A percentile compares a stretch with the other conserved stretches of the same genome.
These are phyloP conservation scores for Strigomonas oncopelti DNA, from an alignment of 208 protist genomes.

Conservation along the genomic window DNA sequence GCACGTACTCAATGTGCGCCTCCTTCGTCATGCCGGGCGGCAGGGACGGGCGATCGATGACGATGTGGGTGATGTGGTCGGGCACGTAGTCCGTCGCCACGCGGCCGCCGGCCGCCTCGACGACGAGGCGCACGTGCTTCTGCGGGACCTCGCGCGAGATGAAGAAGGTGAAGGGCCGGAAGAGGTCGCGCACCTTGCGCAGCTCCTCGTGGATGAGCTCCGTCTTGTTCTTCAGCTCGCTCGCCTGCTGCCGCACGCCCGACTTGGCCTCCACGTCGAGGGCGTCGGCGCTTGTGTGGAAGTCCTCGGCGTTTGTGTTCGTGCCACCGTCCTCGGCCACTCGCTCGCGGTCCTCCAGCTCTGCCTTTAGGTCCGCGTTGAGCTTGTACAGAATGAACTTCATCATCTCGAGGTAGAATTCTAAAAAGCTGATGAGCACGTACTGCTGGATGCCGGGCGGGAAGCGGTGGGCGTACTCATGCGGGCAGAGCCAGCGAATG, in stretches of 20 bases:
- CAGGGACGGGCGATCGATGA: constrained; percentile 80
- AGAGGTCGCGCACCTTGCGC: constrained; percentile 53
- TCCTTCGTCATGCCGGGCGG: constrained; percentile 46
- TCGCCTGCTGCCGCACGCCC: constrained; percentile 13
- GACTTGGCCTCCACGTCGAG: constrained; percentile 17
- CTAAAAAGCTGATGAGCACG: constrained; percentile 95
- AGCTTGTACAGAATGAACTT: constrained; percentile 97
- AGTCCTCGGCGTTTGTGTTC: constrained; percentile 50
- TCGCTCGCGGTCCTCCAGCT: constrained; percentile 68
- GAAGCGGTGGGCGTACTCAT: constrained; percentile 95
- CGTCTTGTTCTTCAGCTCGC: constrained; percentile 32
- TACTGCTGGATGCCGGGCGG: constrained; percentile 93
- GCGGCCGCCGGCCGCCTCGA: constrained; percentile 85
- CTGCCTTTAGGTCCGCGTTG: constrained; percentile 71
- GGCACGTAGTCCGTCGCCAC: constrained; percentile 65
- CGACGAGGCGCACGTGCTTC: constrained; percentile 87
- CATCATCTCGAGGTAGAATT: constrained; percentile 97
- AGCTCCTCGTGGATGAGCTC: constrained; percentile 60
- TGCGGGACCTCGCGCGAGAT: constrained; percentile 88
- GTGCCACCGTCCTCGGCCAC: constrained; percentile 38
- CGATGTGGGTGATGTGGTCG: constrained; percentile 80
- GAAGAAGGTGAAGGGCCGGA: constrained; percentile 80
- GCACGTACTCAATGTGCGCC: constrained; percentile 88
- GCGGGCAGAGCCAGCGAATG: constrained; percentile 97
- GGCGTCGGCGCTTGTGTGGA: constrained; percentile 20